Percentiles rank a stretch among this genome's conserved stretches.
These are phyloP conservation scores for Vitis hybrid DNA, from an alignment of 177 flowering plant species.

Conservation along the genomic window DNA sequence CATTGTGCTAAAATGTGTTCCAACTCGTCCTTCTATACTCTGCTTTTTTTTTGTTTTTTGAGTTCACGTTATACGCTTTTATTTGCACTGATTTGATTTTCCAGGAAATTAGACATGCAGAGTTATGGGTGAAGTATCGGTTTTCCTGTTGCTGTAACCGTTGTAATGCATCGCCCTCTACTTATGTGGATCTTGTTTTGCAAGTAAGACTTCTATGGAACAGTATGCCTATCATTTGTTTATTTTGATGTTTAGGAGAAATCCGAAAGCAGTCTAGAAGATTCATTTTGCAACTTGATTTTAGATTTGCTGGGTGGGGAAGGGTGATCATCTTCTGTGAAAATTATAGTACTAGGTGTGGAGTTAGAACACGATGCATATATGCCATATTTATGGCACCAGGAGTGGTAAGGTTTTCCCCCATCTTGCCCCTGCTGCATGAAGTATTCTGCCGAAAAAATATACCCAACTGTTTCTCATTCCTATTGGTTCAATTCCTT, in stretches of 20 bases:
- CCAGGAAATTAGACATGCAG: constrained; percentile 56
- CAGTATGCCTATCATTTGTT: neutral
- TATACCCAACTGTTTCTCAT: neutral
- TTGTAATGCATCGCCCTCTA: constrained; percentile 44
- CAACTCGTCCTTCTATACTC: too few species aligned
- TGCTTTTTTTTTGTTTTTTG: neutral
- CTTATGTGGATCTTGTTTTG: constrained; percentile 47
- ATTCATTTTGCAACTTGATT: neutral
- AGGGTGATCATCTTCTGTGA: neutral
- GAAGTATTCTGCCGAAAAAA: neutral
- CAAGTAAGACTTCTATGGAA: constrained; percentile 36
- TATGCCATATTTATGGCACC: neutral
- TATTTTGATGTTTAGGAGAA: neutral
- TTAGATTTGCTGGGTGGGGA: neutral
- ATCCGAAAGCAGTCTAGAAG: neutral
- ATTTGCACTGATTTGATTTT: neutral
- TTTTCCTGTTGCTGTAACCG: constrained; percentile 58
- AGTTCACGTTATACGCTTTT: neutral
- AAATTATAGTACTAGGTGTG: too few species aligned
- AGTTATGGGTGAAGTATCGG: constrained; percentile 50
- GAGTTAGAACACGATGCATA: neutral
- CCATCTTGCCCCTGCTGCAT: neutral
- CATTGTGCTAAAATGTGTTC: too few species aligned
- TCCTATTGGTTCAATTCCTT: neutral
- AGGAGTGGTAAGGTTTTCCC: neutral